These are phyloP conservation scores for Colletotrichum sp. DNA, from an alignment of 2,329 filamentous ascomycete genomes.

Conservation along the genomic window DNA sequence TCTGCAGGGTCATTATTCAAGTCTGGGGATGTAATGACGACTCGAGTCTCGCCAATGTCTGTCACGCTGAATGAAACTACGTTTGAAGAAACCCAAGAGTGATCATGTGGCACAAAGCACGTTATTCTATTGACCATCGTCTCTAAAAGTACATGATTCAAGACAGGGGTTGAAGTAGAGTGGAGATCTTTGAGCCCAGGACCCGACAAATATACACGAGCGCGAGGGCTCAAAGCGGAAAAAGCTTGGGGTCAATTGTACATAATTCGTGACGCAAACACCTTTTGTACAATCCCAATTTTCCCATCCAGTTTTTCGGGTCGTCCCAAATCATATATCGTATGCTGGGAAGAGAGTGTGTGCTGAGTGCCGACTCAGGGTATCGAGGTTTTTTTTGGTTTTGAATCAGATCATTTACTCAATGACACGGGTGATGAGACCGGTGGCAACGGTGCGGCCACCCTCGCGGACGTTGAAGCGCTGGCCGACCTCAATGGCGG, in stretches of 20 bases:
- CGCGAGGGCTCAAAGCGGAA: slow-evolving; percentile 22
- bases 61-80: neutral
- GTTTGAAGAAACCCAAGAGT: neutral
- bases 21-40: slow-evolving; percentile 15
- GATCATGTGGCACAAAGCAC: slow-evolving; percentile 8
- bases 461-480: slow-evolving; percentile 99
- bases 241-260: slow-evolving; percentile 25
- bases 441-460: slow-evolving; percentile 86
- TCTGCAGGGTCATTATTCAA: neutral
- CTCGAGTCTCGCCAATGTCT: neutral
- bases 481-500: slow-evolving; percentile 89
- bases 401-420: slow-evolving; percentile 45
- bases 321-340: neutral
- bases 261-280: slow-evolving; percentile 26
- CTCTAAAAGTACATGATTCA: slow-evolving; percentile 39
- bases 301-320: neutral
- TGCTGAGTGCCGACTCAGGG: slow-evolving; percentile 16
- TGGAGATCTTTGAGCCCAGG: slow-evolving; percentile 42
- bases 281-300: slow-evolving; percentile 22
- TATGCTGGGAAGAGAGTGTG: neutral
- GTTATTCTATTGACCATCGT: slow-evolving; percentile 26
- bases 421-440: slow-evolving; percentile 77
- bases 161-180: slow-evolving; percentile 46
- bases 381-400: neutral
- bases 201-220: slow-evolving; percentile 43